A percentile compares a stretch with the other conserved stretches of the same genome.
phyloP scores from a whole-genome alignment of 2,329 filamentous ascomycete genomes.

The Gremmenia infestans region DNA sequence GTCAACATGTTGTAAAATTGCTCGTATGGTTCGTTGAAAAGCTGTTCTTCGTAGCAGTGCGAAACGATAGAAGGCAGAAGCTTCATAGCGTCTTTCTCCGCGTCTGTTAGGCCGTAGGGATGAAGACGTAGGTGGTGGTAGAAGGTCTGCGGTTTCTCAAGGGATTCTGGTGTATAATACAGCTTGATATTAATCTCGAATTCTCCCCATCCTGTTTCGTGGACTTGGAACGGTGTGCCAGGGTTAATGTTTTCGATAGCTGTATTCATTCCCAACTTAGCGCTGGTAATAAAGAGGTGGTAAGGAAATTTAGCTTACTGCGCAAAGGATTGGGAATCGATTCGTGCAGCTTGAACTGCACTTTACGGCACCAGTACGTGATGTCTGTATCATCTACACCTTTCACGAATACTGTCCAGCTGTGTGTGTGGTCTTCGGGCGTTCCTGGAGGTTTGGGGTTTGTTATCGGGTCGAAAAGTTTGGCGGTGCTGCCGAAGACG shows the following conservation, averaged over 20 bases:
- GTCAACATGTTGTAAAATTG: slow-evolving; percentile 86
- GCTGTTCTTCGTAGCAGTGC: slow-evolving; percentile 87
- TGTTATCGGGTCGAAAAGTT: slow-evolving; percentile 69
- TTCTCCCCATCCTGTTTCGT: slow-evolving; percentile 95
- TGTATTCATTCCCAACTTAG: slow-evolving; percentile 21
- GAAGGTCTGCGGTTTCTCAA: slow-evolving; percentile 92
- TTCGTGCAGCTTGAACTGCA: slow-evolving; percentile 97
- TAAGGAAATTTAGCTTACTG: slow-evolving; percentile 43
- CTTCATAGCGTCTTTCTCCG: slow-evolving; percentile 54
- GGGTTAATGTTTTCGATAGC: slow-evolving; percentile 64
- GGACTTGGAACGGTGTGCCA: slow-evolving; percentile 70
- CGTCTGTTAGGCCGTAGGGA: slow-evolving; percentile 80
- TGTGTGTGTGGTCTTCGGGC: slow-evolving; percentile 90
- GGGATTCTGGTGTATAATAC: slow-evolving; percentile 82
- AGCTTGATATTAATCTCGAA: slow-evolving; percentile 95
- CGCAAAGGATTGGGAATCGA: slow-evolving; percentile 89
- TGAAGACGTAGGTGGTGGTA: slow-evolving; percentile 91
- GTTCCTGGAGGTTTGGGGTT: slow-evolving; percentile 73
- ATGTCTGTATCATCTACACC: slow-evolving; percentile 86
- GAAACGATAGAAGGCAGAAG: slow-evolving; percentile 62
- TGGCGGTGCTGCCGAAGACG: slow-evolving; percentile 75
- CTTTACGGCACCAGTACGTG: slow-evolving; percentile 91
- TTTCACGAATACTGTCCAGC: slow-evolving; percentile 91
- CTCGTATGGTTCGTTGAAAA: slow-evolving; percentile 96
- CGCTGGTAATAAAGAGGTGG: background rate